A percentile compares a stretch with the other conserved stretches of the same genome.
These are phyloP conservation scores for Mycena kentingensis DNA, from an alignment of 768 basidiomycete genomes.

Conservation along the genomic window DNA sequence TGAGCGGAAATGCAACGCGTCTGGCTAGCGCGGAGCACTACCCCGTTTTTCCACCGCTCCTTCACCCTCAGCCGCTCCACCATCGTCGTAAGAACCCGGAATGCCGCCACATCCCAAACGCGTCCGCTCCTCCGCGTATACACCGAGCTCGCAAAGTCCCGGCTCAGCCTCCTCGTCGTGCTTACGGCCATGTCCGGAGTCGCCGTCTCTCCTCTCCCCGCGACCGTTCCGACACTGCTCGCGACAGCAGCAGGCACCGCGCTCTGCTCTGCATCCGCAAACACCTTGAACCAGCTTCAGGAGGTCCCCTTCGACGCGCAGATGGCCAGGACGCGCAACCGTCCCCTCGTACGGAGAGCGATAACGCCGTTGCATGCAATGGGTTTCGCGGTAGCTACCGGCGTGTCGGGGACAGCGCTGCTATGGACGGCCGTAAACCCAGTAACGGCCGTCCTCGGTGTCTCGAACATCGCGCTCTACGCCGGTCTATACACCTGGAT, in stretches of 20 bases:
- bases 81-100: too few relatives aligned
- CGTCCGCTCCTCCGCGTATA: constrained; percentile 66
- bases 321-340: constrained; percentile 85
- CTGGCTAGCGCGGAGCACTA: too few relatives aligned
- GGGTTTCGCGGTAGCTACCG: constrained; percentile 75
- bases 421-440: constrained; percentile 86
- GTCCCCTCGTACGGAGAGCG: constrained; percentile 85
- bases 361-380: constrained; percentile 85
- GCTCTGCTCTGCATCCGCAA: constrained; percentile 90
- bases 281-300: constrained; percentile 91
- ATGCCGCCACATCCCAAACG: too few relatives aligned
- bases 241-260: constrained; percentile 88
- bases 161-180: constrained; percentile 81
- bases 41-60: too few relatives aligned
- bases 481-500: constrained; percentile 91
- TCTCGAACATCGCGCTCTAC: constrained; percentile 85
- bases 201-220: constrained; percentile 86
- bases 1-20: too few relatives aligned
- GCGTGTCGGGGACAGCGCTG: constrained; percentile 74
- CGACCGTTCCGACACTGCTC: constrained; percentile 80
- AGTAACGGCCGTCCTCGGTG: constrained; percentile 80
- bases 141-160: constrained; percentile 79
- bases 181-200: constrained; percentile 91
- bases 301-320: constrained; percentile 97
- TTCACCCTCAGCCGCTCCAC: too few relatives aligned